Evolutionary conservation across 352 stramenopile species (phyloP).

Genomic region (Chrysophaeum taylorii): DNA sequence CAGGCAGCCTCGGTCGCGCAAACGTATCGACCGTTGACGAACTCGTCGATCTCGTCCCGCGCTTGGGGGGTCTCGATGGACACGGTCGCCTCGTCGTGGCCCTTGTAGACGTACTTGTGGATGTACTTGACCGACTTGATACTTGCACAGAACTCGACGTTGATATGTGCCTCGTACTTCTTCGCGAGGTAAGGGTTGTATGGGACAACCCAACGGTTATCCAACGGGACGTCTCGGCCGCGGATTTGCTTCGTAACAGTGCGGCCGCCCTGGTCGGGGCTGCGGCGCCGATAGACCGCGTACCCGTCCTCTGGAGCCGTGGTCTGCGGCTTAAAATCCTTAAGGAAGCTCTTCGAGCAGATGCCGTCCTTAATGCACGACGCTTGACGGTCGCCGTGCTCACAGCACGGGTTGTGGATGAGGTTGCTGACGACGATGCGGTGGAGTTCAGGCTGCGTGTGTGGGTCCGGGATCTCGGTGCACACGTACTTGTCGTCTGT

Average conservation of each 20-base stretch:
- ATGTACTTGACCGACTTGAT: constrained; percentile 45
- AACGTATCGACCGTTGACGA: background rate
- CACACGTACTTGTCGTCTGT: constrained; percentile 27
- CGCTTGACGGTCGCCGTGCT: too few relatives aligned
- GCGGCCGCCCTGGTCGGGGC: constrained; percentile 20
- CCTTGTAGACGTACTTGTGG: constrained; percentile 53
- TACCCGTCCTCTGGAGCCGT: background rate
- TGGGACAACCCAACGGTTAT: constrained; percentile 43
- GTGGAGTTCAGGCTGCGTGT: constrained; percentile 4
- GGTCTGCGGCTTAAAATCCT: constrained; percentile 18
- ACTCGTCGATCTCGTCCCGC: background rate
- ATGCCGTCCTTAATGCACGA: constrained; percentile 26
- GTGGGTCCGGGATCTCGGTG: constrained; percentile 17
- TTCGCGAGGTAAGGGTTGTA: constrained; percentile 48
- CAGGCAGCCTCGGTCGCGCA: background rate
- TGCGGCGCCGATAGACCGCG: constrained; percentile 9
- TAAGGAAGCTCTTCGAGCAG: constrained; percentile 31
- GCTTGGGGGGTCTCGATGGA: constrained; percentile 6
- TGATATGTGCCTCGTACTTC: constrained; percentile 52
- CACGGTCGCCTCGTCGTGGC: constrained; percentile 29
- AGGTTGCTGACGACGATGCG: constrained; percentile 14
- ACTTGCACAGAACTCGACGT: constrained; percentile 41
- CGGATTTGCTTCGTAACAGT: too few relatives aligned
- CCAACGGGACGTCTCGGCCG: too few relatives aligned
- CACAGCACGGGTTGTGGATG: constrained; percentile 21